Evolutionary conservation across 2,329 filamentous ascomycete species (phyloP).

Genomic region (Leptographium lundbergii): DNA sequence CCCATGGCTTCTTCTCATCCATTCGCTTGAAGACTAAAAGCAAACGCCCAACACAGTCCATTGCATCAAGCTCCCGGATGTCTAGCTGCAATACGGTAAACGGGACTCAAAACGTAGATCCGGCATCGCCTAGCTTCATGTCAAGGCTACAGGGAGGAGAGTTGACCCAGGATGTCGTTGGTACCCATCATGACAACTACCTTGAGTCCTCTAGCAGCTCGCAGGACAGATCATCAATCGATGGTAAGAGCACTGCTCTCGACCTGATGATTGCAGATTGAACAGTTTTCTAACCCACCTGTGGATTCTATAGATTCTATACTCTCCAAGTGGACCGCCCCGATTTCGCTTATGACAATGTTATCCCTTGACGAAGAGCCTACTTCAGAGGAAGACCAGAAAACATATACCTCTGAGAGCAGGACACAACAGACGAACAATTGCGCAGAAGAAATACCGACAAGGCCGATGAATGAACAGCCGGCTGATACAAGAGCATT

Average conservation of each 20-base stretch:
- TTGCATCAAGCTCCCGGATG: background rate
- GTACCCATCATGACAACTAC: background rate
- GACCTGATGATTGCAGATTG: no score
- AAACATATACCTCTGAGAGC: background rate
- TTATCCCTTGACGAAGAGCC: conserved; percentile 9
- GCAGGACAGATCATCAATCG: conserved; percentile 7
- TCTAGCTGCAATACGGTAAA: background rate
- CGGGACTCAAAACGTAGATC: background rate
- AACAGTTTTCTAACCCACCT: background rate
- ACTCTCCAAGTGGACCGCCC: conserved; percentile 28
- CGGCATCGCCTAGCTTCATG: background rate
- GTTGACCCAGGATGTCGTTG: background rate
- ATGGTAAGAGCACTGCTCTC: conserved; percentile 2
- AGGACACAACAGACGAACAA: background rate
- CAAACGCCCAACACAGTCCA: background rate
- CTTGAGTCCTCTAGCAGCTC: conserved; percentile 7
- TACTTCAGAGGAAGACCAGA: background rate
- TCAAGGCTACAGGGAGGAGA: conserved; percentile 1
- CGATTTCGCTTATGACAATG: conserved; percentile 9
- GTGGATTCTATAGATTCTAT: conserved; percentile 25
- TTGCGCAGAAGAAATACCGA: background rate
- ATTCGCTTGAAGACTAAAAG: conserved; percentile 15
- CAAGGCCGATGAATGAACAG: background rate
- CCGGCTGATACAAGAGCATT: background rate
- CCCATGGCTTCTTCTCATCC: conserved; percentile 31